Base-by-base conservation (phyloP, 2,329 filamentous ascomycete species). In the Pestalotiopsis sp. region DNA sequence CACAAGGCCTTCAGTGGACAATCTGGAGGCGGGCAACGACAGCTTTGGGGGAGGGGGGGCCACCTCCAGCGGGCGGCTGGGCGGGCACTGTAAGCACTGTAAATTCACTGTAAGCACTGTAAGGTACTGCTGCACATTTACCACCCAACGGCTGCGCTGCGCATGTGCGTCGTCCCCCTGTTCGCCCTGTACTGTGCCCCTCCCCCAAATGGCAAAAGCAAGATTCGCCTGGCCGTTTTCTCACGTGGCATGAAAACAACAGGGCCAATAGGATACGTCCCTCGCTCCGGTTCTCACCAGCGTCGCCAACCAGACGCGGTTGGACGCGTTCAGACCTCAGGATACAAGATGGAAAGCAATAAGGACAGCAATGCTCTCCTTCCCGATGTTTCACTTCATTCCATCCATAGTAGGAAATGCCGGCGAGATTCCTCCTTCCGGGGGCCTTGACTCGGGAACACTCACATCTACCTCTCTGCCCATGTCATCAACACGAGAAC, bases 301-400 rank as follows among this genome's bases (percentile, higher is more conserved):
- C 14, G 49, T 66, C 65, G 65, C 65, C 41, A 66, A 52, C 52
- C 27, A 41, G 56, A 66, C 65, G 65, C 65, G 65, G 27, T 66
- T 27, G 38, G 56, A 66, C 65, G 65, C 65, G 65, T 31, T 60
- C 65, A 23, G 23, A 38, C 14, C 20, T 27, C 27, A 66, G 11
- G 25, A 13, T 9, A 64, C 20, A 49, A 41, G 40, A 38, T 41
- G 13, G 13, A 23, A 31, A n/a, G 23, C 63, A 52, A 52, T 52
- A 52, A 52, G 45, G 45, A 52, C 45, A 52, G 45, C 45, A 52
- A 52, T 52, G 45, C 65, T 56, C 65, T 66, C 65, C 56, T 60
- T 66, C 65, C 65, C 27, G 41, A 60, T 60, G 64, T 57, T 66
- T 66, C 64, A 57, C 25, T 59, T 59, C 52, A 59, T 56, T 56